A percentile compares a stretch with the other conserved stretches of the same genome.
Evolutionary conservation across 2,329 filamentous ascomycete genomes (phyloP).

Genomic region (Neonectria hederae): DNA sequence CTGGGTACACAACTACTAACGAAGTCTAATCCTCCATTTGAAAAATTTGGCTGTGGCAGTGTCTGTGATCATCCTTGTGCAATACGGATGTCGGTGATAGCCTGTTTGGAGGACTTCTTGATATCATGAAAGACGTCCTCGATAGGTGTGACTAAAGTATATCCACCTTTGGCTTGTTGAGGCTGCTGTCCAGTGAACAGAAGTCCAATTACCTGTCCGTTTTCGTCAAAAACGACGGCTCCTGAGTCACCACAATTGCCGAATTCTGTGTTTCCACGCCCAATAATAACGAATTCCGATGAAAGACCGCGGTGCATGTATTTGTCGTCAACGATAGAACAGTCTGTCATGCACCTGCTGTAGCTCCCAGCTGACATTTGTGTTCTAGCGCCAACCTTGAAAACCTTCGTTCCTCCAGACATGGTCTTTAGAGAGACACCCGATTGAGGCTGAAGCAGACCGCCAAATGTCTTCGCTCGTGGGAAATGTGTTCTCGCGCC

Average conservation of each 20-base stretch:
- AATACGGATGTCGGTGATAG: slow-evolving; percentile 7
- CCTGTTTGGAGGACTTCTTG: neutral
- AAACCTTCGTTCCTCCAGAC: neutral
- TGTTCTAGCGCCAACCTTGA: neutral
- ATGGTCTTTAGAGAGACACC: neutral
- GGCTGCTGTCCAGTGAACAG: slow-evolving; percentile 8
- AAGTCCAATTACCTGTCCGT: slow-evolving; percentile 6
- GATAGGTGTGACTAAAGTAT: slow-evolving; percentile 11
- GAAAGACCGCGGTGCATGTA: neutral
- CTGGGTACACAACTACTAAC: no score
- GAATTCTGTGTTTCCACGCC: neutral
- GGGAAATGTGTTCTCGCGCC: neutral
- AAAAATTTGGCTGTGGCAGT: no score
- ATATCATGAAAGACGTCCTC: slow-evolving; percentile 17
- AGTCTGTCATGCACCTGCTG: neutral
- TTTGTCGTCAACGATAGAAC: neutral
- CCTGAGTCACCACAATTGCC: slow-evolving; percentile 7
- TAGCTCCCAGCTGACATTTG: neutral
- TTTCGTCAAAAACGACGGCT: neutral
- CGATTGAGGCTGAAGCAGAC: neutral
- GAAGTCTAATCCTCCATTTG: no score
- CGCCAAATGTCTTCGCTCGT: neutral
- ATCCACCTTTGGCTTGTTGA: neutral
- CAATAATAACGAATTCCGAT: neutral
- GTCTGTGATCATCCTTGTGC: no score